Percentiles rank a stretch among this genome's conserved stretches.
Conservation (phyloP, 306 rosid species). For the Phaseolus lunatus region DNA sequence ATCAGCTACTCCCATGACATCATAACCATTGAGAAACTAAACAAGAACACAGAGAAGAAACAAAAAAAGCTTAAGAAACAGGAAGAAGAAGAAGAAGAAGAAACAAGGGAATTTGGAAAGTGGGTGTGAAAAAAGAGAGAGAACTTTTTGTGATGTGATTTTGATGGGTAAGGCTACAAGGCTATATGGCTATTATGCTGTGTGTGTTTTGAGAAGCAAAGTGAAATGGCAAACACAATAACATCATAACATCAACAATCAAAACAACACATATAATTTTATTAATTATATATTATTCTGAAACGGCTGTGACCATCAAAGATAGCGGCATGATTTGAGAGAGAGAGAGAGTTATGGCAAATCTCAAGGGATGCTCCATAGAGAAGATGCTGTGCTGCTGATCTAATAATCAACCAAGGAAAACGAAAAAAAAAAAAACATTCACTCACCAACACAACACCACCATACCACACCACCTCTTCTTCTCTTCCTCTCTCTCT, state of each 20-base stretch:
- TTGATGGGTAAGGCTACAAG: conserved; percentile 25
- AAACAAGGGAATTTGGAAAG: conserved; percentile 8
- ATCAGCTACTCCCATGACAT: conserved; percentile 39
- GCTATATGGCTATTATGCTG: conserved; percentile 12
- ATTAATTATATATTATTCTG: conserved; percentile 44
- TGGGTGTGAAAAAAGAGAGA: conserved; percentile 42
- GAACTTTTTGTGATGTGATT: conserved; percentile 38
- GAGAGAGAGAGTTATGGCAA: conserved; percentile 61
- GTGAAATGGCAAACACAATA: not conserved
- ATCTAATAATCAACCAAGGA: not conserved
- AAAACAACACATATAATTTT: conserved; percentile 22
- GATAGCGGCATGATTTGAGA: conserved; percentile 64
- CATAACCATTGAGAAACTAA: conserved; percentile 32
- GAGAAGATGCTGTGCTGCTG: not conserved
- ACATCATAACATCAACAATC: not conserved
- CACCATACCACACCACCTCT: not conserved
- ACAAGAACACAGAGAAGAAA: not conserved
- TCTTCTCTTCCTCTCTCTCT: not conserved
- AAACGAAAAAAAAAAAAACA: not conserved
- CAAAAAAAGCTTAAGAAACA: not conserved
- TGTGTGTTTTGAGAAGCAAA: conserved; percentile 14
- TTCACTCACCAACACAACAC: not conserved
- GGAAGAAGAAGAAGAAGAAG: not conserved
- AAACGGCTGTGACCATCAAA: conserved; percentile 60
- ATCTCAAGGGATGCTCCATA: conserved; percentile 35